Evolutionary conservation across 768 basidiomycete genomes (phyloP).

Genomic region (Glaciozyma antarctica): DNA sequence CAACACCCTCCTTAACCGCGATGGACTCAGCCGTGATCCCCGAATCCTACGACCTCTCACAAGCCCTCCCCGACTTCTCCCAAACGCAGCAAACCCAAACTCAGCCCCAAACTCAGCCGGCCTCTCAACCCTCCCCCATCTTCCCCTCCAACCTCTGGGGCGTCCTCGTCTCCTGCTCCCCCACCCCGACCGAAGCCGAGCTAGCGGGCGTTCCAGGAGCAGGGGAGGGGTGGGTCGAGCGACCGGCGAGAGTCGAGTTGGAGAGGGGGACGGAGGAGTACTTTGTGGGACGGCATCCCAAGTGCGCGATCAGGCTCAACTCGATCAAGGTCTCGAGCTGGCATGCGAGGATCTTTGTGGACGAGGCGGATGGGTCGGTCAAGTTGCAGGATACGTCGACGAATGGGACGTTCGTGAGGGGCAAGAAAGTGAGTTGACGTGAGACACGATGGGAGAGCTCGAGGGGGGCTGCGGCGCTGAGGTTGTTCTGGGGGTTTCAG

Average conservation of each 20-base stretch:
- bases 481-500: too few species aligned
- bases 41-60: background rate
- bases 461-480: too few species aligned
- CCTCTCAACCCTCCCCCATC: background rate
- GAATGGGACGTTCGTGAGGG: conserved; percentile 26
- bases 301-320: conserved; percentile 13
- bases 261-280: background rate
- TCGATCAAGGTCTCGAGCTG: conserved; percentile 14
- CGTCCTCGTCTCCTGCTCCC: conserved; percentile 7
- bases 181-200: background rate
- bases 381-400: conserved; percentile 20
- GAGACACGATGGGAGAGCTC: too few species aligned
- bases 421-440: conserved; percentile 14
- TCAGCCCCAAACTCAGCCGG: conserved; percentile 18
- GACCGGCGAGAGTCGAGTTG: conserved; percentile 19
- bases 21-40: background rate
- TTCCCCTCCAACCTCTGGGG: conserved; percentile 8
- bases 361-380: conserved; percentile 8
- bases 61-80: background rate
- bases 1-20: background rate
- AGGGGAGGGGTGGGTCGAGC: background rate
- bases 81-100: conserved; percentile 14
- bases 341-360: conserved; percentile 16
- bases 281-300: conserved; percentile 17
- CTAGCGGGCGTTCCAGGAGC: background rate